Percentiles rank a stretch among this genome's conserved stretches.
These are phyloP conservation scores for Starmerella bombi DNA, from an alignment of 805 yeast species.

Conservation along the genomic window DNA sequence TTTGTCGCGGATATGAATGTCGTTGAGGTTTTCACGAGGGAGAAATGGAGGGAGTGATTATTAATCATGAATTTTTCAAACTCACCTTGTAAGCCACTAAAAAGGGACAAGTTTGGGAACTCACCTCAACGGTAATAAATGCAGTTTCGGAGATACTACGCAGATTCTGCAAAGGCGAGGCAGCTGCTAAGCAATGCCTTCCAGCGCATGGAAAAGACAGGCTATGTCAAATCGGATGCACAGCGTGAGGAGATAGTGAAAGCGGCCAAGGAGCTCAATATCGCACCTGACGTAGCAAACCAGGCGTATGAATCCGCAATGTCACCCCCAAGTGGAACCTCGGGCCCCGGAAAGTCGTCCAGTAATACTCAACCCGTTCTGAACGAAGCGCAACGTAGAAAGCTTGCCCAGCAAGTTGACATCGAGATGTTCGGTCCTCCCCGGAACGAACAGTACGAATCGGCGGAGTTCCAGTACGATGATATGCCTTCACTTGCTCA, in stretches of 20 bases:
- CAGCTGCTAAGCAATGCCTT: slow-evolving; percentile 25
- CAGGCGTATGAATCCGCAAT: slow-evolving; percentile 20
- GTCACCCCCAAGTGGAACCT: slow-evolving; percentile 2
- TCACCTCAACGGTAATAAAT: too few relatives aligned
- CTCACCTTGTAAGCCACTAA: too few relatives aligned
- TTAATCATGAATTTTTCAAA: too few relatives aligned
- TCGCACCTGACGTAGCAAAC: slow-evolving; percentile 20
- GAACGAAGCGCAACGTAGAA: slow-evolving; percentile 4
- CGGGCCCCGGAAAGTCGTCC: neutral
- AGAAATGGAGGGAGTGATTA: too few relatives aligned
- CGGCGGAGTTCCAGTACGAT: slow-evolving; percentile 37
- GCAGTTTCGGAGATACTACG: slow-evolving; percentile 8
- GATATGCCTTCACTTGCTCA: slow-evolving; percentile 62
- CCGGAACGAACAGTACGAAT: slow-evolving; percentile 17
- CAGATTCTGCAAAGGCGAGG: slow-evolving; percentile 18
- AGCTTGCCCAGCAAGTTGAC: slow-evolving; percentile 18
- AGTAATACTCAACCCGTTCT: neutral
- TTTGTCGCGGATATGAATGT: too few relatives aligned
- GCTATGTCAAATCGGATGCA: slow-evolving; percentile 23
- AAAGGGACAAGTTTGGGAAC: too few relatives aligned
- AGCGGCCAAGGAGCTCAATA: slow-evolving; percentile 25
- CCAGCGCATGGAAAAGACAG: slow-evolving; percentile 23
- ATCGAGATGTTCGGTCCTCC: slow-evolving; percentile 21
- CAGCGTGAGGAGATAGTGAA: slow-evolving; percentile 21
- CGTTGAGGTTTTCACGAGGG: too few relatives aligned